phyloP scores from a whole-genome alignment of 257 asterid species.

The Ilex aquifolium region DNA sequence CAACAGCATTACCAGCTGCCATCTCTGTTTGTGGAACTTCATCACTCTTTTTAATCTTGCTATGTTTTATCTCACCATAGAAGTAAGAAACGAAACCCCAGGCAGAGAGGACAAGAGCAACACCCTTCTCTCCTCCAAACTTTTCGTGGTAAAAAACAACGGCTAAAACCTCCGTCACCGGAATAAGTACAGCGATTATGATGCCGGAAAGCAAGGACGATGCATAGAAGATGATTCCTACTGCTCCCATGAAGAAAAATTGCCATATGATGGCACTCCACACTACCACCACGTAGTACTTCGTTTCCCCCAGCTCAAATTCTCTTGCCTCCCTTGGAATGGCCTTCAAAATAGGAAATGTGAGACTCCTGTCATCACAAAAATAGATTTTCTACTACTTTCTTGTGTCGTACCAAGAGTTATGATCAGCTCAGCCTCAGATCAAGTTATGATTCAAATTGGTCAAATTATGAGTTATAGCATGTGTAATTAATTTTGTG shows the following conservation, averaged over 20 bases:
- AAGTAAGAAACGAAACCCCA: slow-evolving; percentile 32
- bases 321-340: slow-evolving; percentile 14
- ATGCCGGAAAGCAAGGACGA: slow-evolving; percentile 18
- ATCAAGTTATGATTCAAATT: too few species aligned
- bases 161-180: slow-evolving; percentile 15
- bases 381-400: too few species aligned
- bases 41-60: background rate
- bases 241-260: slow-evolving; percentile 9
- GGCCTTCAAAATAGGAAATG: background rate
- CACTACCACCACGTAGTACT: slow-evolving; percentile 11
- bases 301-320: slow-evolving; percentile 17
- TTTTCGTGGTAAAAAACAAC: slow-evolving; percentile 18
- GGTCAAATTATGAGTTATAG: too few species aligned
- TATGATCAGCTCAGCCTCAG: too few species aligned
- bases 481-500: too few species aligned
- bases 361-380: too few species aligned
- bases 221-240: slow-evolving; percentile 20
- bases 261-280: slow-evolving; percentile 20
- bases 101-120: slow-evolving; percentile 19
- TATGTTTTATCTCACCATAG: slow-evolving; percentile 17
- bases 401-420: too few species aligned
- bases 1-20: background rate
- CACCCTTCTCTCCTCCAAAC: slow-evolving; percentile 20
- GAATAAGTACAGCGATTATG: slow-evolving; percentile 13
- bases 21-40: slow-evolving; percentile 5